These are phyloP conservation scores for Phytophthora pisi DNA, from an alignment of 352 stramenopile species.

Conservation along the genomic window DNA sequence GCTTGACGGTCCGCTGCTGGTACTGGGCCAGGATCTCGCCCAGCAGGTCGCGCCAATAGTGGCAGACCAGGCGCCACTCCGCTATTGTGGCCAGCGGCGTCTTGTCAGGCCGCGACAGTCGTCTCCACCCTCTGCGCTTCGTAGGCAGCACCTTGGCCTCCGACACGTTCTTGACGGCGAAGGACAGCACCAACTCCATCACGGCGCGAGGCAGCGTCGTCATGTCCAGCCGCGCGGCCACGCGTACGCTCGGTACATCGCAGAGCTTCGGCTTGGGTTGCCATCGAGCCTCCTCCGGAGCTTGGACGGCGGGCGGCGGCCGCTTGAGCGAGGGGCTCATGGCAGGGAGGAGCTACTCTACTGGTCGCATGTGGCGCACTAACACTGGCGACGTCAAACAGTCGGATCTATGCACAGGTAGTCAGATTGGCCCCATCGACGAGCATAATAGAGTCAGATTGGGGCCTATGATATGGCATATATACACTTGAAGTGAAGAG, in stretches of 20 bases:
- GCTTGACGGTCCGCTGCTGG: constrained; percentile 45
- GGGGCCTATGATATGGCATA: constrained; percentile 5
- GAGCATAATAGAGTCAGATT: constrained; percentile 24
- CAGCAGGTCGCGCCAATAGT: constrained; percentile 55
- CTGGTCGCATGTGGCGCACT: constrained; percentile 7
- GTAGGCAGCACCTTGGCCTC: constrained; percentile 53
- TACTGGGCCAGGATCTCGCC: constrained; percentile 51
- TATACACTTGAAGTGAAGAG: constrained; percentile 16
- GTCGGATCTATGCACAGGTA: constrained; percentile 11
- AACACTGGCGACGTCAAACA: constrained; percentile 1
- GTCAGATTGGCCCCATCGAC: constrained; percentile 18
- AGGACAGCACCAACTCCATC: constrained; percentile 61
- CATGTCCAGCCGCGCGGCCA: constrained; percentile 23
- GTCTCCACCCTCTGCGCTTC: constrained; percentile 50
- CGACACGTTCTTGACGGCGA: constrained; percentile 55
- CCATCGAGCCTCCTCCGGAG: constrained; percentile 5
- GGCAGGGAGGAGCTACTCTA: constrained; percentile 9
- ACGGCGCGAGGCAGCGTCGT: constrained; percentile 49
- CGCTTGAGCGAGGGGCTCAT: constrained; percentile 39
- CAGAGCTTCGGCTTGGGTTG: constrained; percentile 20
- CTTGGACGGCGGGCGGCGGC: constrained; percentile 1
- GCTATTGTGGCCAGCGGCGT: constrained; percentile 43
- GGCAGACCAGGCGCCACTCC: constrained; percentile 49
- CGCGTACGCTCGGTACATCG: constrained; percentile 2
- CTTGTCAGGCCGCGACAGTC: constrained; percentile 40